Evolutionary conservation across 2,329 filamentous ascomycete genomes (phyloP).

Genomic region (Arthrobotrys sinensis): DNA sequence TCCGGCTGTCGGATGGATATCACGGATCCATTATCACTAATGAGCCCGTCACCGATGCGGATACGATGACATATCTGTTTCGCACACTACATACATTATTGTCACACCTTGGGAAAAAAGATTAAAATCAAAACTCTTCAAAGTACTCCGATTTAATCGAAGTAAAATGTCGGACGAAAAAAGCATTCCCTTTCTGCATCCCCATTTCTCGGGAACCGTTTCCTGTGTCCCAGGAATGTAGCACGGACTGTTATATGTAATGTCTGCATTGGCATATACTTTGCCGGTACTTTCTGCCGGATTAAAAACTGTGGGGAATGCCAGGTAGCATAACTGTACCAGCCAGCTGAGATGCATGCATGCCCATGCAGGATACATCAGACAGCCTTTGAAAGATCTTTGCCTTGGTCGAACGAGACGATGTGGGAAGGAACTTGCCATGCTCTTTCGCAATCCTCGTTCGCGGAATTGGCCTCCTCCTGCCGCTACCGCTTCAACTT

Average conservation of each 20-base stretch:
- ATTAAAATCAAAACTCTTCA: not conserved
- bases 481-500: constrained; percentile 25
- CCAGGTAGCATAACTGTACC: constrained; percentile 21
- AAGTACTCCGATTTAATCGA: not conserved
- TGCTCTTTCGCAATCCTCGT: constrained; percentile 22
- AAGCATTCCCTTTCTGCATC: constrained; percentile 5
- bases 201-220: constrained; percentile 47
- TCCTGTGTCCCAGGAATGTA: constrained; percentile 23
- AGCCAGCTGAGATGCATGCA: constrained; percentile 30
- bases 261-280: constrained; percentile 15
- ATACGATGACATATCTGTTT: constrained; percentile 26
- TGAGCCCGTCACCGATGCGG: constrained; percentile 29
- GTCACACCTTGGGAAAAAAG: constrained; percentile 3
- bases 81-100: constrained; percentile 1
- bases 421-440: constrained; percentile 18
- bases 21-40: constrained; percentile 34
- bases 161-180: constrained; percentile 9
- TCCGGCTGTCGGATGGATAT: constrained; percentile 55
- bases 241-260: constrained; percentile 37
- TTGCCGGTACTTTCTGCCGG: constrained; percentile 30
- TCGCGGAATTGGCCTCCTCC: constrained; percentile 29
- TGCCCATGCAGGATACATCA: constrained; percentile 21
- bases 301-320: constrained; percentile 44
- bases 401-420: too few species aligned
- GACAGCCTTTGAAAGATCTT: not conserved